phyloP scores from a whole-genome alignment of 2,329 filamentous ascomycete genomes.

The Bipolaris cookei region DNA sequence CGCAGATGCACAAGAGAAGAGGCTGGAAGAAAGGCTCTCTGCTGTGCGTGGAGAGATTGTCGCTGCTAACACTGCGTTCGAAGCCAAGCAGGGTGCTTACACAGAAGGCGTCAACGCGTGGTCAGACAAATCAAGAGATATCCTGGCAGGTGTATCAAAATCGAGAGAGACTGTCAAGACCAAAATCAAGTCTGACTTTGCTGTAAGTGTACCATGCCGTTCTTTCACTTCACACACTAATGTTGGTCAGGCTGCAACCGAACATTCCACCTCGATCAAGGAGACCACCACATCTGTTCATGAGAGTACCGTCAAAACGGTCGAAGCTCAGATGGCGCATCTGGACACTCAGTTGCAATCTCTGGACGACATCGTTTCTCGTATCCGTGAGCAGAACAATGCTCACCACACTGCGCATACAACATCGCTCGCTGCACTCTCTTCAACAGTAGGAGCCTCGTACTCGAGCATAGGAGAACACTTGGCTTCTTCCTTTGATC shows the following conservation, averaged over 20 bases:
- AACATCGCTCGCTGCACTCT: conserved; percentile 69
- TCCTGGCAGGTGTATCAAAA: conserved; percentile 73
- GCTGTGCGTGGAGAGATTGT: conserved; percentile 69
- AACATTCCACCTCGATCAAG: conserved; percentile 83
- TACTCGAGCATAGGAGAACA: conserved; percentile 74
- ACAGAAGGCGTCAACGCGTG: conserved; percentile 75
- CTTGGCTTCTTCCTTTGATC: conserved; percentile 70
- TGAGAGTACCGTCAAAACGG: conserved; percentile 85
- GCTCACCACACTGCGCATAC: conserved; percentile 74
- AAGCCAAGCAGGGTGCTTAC: conserved; percentile 70
- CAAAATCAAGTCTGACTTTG: conserved; percentile 87
- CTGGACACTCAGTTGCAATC: conserved; percentile 88
- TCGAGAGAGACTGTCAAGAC: conserved; percentile 80
- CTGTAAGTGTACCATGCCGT: conserved; percentile 57
- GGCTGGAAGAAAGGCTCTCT: conserved; percentile 69
- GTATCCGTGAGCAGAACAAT: conserved; percentile 80
- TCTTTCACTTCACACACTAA: conserved; percentile 29
- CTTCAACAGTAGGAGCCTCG: conserved; percentile 72
- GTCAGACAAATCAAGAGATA: conserved; percentile 70
- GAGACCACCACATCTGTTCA: conserved; percentile 85
- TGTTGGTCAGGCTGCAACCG: conserved; percentile 66
- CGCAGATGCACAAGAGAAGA: conserved; percentile 73
- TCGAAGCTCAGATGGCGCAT: conserved; percentile 85
- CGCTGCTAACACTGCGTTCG: conserved; percentile 68
- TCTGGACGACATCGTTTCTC: conserved; percentile 86